phyloP scores from a whole-genome alignment of 148 eudicot species.

The Silene conica region DNA sequence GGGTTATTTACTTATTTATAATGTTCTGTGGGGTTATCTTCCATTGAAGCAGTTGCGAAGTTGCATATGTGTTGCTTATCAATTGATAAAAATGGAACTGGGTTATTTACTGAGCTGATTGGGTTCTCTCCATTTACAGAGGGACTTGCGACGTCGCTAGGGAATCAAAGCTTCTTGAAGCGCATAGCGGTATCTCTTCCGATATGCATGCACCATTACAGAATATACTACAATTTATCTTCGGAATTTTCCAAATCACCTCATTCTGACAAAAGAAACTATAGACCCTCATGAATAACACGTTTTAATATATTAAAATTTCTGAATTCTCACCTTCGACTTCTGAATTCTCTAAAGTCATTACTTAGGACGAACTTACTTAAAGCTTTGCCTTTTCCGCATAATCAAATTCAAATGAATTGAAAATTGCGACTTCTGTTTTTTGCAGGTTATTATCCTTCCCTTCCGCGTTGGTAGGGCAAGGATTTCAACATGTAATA shows the following conservation, averaged over 20 bases:
- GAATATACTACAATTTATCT: not conserved
- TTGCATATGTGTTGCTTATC: not conserved
- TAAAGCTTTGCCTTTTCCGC: not conserved
- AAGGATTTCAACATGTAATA: not conserved
- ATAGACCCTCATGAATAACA: too few relatives aligned
- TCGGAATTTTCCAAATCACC: not conserved
- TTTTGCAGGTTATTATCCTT: slow-evolving; percentile 5
- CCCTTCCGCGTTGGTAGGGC: not conserved
- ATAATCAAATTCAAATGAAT: not conserved
- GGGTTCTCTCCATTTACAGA: slow-evolving; percentile 17
- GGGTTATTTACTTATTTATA: too few relatives aligned
- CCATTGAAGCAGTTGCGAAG: not conserved
- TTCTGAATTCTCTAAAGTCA: not conserved
- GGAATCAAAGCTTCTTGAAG: not conserved
- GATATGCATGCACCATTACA: slow-evolving; percentile 17
- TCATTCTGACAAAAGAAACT: too few relatives aligned
- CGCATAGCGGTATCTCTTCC: not conserved
- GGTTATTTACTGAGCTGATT: not conserved
- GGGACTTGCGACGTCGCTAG: slow-evolving; percentile 38
- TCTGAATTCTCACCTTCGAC: not conserved
- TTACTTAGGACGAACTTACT: not conserved
- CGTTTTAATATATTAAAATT: too few relatives aligned
- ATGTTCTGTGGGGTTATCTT: not conserved
- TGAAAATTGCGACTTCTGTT: not conserved
- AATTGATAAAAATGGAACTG: not conserved